Percentiles rank a stretch among this genome's conserved stretches.
Evolutionary conservation across 164 flowering plant species (phyloP).

Genomic region (Liriodendron chinense): DNA sequence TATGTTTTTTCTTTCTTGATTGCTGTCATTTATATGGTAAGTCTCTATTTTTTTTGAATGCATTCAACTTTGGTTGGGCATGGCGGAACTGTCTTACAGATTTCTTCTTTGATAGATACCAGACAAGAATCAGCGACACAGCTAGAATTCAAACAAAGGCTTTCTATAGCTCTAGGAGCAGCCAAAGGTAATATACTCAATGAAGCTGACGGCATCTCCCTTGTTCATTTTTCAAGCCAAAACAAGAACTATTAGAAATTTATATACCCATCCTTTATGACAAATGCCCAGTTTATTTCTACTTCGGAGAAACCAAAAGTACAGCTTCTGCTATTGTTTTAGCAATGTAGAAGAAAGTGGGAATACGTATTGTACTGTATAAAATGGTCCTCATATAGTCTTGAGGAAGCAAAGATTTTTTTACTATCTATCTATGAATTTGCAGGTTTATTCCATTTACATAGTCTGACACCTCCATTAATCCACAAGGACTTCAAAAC

Average conservation of each 20-base stretch:
- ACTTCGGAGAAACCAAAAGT: not conserved
- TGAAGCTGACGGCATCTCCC: not conserved
- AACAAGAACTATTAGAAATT: not conserved
- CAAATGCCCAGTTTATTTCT: not conserved
- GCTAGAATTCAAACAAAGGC: conserved; percentile 69
- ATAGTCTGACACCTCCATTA: conserved; percentile 52
- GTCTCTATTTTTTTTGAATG: conserved; percentile 2
- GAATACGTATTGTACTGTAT: not conserved
- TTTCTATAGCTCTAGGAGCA: conserved; percentile 65
- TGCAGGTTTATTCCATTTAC: conserved; percentile 66
- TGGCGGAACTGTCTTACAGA: too few species aligned
- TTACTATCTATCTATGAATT: not conserved
- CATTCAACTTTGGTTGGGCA: too few species aligned
- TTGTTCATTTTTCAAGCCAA: not conserved
- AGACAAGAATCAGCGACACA: conserved; percentile 36
- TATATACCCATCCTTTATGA: not conserved
- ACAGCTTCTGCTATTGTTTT: not conserved
- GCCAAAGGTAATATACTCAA: conserved; percentile 55
- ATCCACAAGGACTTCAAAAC: conserved; percentile 67
- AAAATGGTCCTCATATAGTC: not conserved
- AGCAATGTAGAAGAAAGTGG: not conserved
- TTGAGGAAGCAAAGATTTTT: not conserved
- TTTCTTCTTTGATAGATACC: conserved; percentile 28
- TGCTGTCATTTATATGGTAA: conserved; percentile 65
- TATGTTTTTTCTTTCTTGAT: not conserved